Percentiles rank a stretch among this genome's conserved stretches.
Evolutionary conservation across 495 filamentous ascomycete species (phyloP).

Genomic region (Chaetomium fimeti): DNA sequence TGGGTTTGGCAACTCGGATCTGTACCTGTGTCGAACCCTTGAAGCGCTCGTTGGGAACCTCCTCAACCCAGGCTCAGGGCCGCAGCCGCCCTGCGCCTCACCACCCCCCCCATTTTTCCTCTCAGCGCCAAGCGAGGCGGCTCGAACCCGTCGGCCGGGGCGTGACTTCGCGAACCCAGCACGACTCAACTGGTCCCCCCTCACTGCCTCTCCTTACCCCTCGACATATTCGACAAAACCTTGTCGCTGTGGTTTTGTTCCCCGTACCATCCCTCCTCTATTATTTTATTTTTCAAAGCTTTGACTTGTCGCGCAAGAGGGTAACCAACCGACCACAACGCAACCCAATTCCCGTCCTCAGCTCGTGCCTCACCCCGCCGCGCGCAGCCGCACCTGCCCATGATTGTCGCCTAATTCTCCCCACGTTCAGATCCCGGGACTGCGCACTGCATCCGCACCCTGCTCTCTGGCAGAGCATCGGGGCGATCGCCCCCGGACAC

Average conservation of each 20-base stretch:
- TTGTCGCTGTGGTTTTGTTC: background rate
- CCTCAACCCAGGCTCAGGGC: constrained; percentile 18
- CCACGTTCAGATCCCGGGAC: constrained; percentile 21
- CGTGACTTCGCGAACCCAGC: background rate
- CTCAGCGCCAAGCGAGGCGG: background rate
- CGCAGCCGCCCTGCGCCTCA: constrained; percentile 35
- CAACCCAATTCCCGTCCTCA: background rate
- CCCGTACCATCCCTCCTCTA: background rate
- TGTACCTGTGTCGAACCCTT: background rate
- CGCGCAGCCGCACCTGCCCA: constrained; percentile 27
- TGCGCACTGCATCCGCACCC: constrained; percentile 19
- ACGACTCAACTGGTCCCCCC: constrained; percentile 3
- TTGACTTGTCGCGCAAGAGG: background rate
- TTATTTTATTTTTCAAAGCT: background rate
- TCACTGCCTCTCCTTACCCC: background rate
- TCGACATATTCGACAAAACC: background rate
- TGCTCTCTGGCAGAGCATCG: constrained; percentile 9
- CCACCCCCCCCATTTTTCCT: constrained; percentile 25
- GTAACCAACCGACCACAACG: background rate
- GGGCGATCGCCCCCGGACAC: constrained; percentile 2
- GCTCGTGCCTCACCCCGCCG: constrained; percentile 20
- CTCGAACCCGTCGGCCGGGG: background rate
- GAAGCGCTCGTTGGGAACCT: constrained; percentile 18
- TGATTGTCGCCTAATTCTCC: constrained; percentile 30
- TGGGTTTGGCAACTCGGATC: background rate